A percentile compares a stretch with the other conserved stretches of the same genome.
Evolutionary conservation across 2,329 filamentous ascomycete genomes (phyloP).

Genomic region (Lojkania enalia): DNA sequence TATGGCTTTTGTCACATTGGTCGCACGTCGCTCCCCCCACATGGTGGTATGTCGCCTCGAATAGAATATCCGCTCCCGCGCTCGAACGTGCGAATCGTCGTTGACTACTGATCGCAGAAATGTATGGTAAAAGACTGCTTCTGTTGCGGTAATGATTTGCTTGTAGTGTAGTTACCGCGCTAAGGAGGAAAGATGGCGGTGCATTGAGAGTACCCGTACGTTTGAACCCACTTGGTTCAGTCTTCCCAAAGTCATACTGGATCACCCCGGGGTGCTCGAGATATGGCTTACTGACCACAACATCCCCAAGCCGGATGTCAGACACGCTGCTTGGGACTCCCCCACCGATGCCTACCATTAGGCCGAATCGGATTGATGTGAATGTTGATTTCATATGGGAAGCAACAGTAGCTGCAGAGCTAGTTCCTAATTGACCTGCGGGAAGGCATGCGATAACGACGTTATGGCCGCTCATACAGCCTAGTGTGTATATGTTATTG

Average conservation of each 20-base stretch:
- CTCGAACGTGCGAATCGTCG: conserved; percentile 5
- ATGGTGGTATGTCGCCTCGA: not conserved
- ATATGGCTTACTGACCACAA: conserved; percentile 25
- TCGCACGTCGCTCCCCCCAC: too few relatives aligned
- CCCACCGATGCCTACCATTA: conserved; percentile 52
- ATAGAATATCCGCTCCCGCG: conserved; percentile 11
- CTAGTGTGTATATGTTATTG: conserved; percentile 23
- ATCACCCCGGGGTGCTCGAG: conserved; percentile 15
- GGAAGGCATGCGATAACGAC: conserved; percentile 36
- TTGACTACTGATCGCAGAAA: not conserved
- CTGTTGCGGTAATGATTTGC: conserved; percentile 7
- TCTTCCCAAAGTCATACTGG: conserved; percentile 27
- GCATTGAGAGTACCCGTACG: conserved; percentile 11
- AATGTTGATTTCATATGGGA: conserved; percentile 39
- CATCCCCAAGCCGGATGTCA: conserved; percentile 31
- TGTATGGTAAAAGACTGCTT: conserved; percentile 2
- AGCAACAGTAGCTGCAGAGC: conserved; percentile 37
- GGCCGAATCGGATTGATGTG: conserved; percentile 37
- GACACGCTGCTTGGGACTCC: conserved; percentile 22
- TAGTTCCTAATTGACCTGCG: conserved; percentile 39
- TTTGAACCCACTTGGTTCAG: conserved; percentile 14
- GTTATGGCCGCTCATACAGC: conserved; percentile 30
- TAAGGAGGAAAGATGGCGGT: conserved; percentile 9
- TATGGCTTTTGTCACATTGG: too few relatives aligned
- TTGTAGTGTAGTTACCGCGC: conserved; percentile 6